Percentiles rank a stretch among this genome's conserved stretches.
phyloP scores from a whole-genome alignment of 208 protist species.

The Crithidia thermophila region DNA sequence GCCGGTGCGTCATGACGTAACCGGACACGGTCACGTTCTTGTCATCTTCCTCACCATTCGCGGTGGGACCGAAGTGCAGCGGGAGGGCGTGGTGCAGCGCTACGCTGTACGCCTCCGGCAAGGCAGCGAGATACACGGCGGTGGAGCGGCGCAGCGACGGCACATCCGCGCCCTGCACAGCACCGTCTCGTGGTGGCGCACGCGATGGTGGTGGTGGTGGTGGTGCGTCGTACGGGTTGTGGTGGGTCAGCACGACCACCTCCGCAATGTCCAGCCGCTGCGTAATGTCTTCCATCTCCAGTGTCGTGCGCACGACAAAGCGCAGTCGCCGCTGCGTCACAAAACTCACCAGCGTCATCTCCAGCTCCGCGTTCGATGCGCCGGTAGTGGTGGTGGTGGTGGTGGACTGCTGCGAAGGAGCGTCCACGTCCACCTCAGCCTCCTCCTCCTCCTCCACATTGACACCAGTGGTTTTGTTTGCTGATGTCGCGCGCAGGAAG shows the following conservation, averaged over 20 bases:
- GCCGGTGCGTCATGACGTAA: slow-evolving; percentile 9
- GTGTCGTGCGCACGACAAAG: slow-evolving; percentile 33
- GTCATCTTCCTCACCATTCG: slow-evolving; percentile 76
- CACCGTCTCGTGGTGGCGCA: not conserved
- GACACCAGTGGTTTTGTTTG: too few relatives aligned
- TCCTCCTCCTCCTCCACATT: not conserved
- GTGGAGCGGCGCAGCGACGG: not conserved
- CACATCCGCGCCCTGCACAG: not conserved
- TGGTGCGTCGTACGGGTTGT: not conserved
- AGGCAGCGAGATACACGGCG: slow-evolving; percentile 12
- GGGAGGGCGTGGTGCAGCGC: slow-evolving; percentile 53
- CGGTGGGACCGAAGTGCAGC: slow-evolving; percentile 76
- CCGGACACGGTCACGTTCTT: slow-evolving; percentile 51
- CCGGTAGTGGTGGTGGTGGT: not conserved
- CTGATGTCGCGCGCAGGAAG: slow-evolving; percentile 48
- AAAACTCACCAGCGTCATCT: slow-evolving; percentile 76
- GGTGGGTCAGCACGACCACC: slow-evolving; percentile 58
- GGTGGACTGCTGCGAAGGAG: too few relatives aligned
- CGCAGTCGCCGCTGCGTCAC: slow-evolving; percentile 52
- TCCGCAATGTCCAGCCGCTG: slow-evolving; percentile 79
- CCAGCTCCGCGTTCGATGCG: slow-evolving; percentile 16
- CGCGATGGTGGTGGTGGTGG: not conserved
- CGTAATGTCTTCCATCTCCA: slow-evolving; percentile 73
- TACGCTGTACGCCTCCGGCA: slow-evolving; percentile 48
- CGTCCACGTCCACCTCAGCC: not conserved